Base-by-base conservation (phyloP, 179 eudicot species). In the Pouteria campechiana region DNA sequence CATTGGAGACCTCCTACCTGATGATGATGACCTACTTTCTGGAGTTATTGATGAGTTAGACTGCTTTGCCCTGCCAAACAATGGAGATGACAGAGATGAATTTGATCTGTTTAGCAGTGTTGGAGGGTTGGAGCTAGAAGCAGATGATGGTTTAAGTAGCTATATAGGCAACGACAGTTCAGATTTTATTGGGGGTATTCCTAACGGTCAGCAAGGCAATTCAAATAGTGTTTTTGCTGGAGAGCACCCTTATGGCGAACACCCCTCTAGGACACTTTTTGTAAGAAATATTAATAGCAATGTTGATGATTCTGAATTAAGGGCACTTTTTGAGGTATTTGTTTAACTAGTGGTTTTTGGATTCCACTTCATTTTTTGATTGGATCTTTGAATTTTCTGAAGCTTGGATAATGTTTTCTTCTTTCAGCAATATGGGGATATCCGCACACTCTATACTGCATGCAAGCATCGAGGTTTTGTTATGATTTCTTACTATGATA, bases 61-160 rank as follows among this genome's bases (percentile, higher is more conserved):
- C 8, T 62, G 27, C 32, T 11, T 40, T 43, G 41, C 63, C 17
- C 51, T 44, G 32, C 28, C 48, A 32, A 59, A 65, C 44, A 57
- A 46, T 5, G 46, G 27, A 25, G 79, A 73, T 24, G 69, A 61
- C 54, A 21, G 50, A n/a, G 89, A 77, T 17, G 90, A 81, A 25
- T 56, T 76, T 54, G 90, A 81, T 48, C 48, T 81, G 45, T 81
- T 81, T 61, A 60, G 65, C 36, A 71, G 68, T 51, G 67, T 65
- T 32, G 90, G 85, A 16, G 90, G 81, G 37, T 61, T 81, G 57
- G 90, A 77, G 37, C 52, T 81, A 28, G 90, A 76, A 46, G 65
- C 57, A 7, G 66, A 71, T 52, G 73, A 65, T 33, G n/a, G n/a
- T n/a, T n/a, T n/a, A n/a, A 37, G 15, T 32, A 43, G 55, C 5